Evolutionary conservation across 176 grass and related monocot genomes (phyloP), one percentile per base, ranked within the genome.

Genomic region (Triticum timopheevii): DNA sequence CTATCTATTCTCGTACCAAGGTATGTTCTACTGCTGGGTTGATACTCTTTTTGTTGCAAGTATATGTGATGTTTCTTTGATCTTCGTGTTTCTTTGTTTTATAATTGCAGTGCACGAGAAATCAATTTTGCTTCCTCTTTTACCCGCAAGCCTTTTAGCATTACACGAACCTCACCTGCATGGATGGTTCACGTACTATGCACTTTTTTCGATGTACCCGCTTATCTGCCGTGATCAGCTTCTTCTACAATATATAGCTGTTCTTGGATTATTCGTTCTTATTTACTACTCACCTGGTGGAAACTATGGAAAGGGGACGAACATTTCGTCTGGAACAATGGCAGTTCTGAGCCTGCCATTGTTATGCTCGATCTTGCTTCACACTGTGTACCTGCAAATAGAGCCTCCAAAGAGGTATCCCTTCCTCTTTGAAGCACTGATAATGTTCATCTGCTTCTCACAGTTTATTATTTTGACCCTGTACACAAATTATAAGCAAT

Each of bases 71-170:
- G 54, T 42, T 64, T 67, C 17, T 74, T 86, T 63, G 10, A 61
- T 69, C 19, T 50, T 75, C 44, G 66, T 82, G 25, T 74, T 39
- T 58, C 10, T 30, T 31, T 80, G 27, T 80, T 88, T 78, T 33
- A 13, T 75, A 28, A 86, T 74, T 95, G 65, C 92, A 96, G 96
- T 98, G 67, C 96, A 98, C 44, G 96, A 98, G 88, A 98, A 98
- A 90, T 98, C 96, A 80, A 98, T 98, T 83, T 81, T 98, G 87
- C 90, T 98, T 36, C 96, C 96, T 85, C 84, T 98, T 80, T 96
- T 98, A 86, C 93, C 93, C 47, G 93, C 92, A 83, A 96, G 93
- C 80, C 88, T 96, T 84, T 86, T 98, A 88, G 92, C 81, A 70
- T 86, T 93, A 39, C 75, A 92, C 87, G 96, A 98, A 76, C 87